Conservation (phyloP, 192 early-diverging fungal genomes). For the Chytriomyces sp. region DNA sequence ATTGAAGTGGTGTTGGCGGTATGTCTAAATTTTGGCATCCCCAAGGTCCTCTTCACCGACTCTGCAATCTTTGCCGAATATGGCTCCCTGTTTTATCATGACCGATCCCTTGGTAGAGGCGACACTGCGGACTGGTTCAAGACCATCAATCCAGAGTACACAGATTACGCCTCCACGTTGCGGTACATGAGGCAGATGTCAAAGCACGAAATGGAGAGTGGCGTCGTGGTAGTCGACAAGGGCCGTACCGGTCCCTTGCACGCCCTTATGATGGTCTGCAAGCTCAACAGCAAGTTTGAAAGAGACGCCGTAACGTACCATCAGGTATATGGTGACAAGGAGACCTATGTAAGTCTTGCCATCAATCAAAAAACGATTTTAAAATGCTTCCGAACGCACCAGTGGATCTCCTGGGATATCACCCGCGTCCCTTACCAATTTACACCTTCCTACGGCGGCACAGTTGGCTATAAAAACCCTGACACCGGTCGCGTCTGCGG, state of each 20-base stretch:
- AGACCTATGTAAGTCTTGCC: slow-evolving; percentile 48
- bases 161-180: slow-evolving; percentile 41
- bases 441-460: slow-evolving; percentile 55
- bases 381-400: background rate
- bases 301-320: slow-evolving; percentile 19
- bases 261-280: slow-evolving; percentile 58
- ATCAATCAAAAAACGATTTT: background rate
- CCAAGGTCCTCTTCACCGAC: slow-evolving; percentile 40
- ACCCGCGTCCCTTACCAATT: slow-evolving; percentile 60
- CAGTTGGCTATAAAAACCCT: slow-evolving; percentile 53
- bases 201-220: slow-evolving; percentile 66
- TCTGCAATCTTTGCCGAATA: slow-evolving; percentile 45
- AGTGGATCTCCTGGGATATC: slow-evolving; percentile 65
- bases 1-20: too few relatives aligned
- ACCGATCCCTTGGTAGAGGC: slow-evolving; percentile 46
- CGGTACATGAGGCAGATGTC: slow-evolving; percentile 47
- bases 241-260: slow-evolving; percentile 40
- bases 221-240: slow-evolving; percentile 69
- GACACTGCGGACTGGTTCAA: slow-evolving; percentile 48
- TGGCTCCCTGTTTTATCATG: slow-evolving; percentile 59
- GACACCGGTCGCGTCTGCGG: slow-evolving; percentile 26
- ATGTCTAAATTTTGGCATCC: too few relatives aligned
- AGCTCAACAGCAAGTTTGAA: slow-evolving; percentile 48
- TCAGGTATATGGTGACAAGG: slow-evolving; percentile 46
- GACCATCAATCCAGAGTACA: slow-evolving; percentile 51